A percentile compares a stretch with the other conserved stretches of the same genome.
Conservation (phyloP, 345 rosid species). For the Zanthoxylum bungeanum region DNA sequence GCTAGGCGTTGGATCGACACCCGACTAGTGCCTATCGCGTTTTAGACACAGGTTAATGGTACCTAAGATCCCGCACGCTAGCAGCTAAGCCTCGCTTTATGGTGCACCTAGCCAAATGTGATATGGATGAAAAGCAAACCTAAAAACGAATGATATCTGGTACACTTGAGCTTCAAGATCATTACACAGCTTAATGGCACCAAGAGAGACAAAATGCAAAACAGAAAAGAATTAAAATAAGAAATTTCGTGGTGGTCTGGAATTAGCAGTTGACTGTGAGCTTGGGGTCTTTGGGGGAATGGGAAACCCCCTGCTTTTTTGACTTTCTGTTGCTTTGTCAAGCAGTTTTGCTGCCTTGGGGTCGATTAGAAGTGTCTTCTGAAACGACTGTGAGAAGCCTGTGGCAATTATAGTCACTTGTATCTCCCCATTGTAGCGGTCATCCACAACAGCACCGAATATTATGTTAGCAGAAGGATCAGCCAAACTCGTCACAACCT, state of each 20-base stretch:
- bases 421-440: slow-evolving; percentile 90
- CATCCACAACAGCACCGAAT: slow-evolving; percentile 97
- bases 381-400: slow-evolving; percentile 94
- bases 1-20: too few species aligned
- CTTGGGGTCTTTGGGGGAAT: slow-evolving; percentile 38
- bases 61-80: too few species aligned
- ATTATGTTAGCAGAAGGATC: slow-evolving; percentile 99
- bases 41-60: too few species aligned
- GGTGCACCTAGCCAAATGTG: neutral
- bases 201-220: slow-evolving; percentile 7
- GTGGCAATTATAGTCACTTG: slow-evolving; percentile 96
- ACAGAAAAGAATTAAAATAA: slow-evolving; percentile 49
- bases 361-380: slow-evolving; percentile 71
- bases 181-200: slow-evolving; percentile 27
- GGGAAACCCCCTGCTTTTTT: slow-evolving; percentile 55
- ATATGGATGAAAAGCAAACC: neutral
- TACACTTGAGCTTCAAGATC: slow-evolving; percentile 25
- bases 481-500: slow-evolving; percentile 97
- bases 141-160: slow-evolving; percentile 2
- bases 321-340: slow-evolving; percentile 50
- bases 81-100: too few species aligned
- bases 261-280: slow-evolving; percentile 45
- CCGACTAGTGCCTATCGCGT: too few species aligned
- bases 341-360: slow-evolving; percentile 66
- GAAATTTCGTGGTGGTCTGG: slow-evolving; percentile 62